Evolutionary conservation across 2,329 filamentous ascomycete genomes (phyloP).

Genomic region (Tolypocladium nubicola): DNA sequence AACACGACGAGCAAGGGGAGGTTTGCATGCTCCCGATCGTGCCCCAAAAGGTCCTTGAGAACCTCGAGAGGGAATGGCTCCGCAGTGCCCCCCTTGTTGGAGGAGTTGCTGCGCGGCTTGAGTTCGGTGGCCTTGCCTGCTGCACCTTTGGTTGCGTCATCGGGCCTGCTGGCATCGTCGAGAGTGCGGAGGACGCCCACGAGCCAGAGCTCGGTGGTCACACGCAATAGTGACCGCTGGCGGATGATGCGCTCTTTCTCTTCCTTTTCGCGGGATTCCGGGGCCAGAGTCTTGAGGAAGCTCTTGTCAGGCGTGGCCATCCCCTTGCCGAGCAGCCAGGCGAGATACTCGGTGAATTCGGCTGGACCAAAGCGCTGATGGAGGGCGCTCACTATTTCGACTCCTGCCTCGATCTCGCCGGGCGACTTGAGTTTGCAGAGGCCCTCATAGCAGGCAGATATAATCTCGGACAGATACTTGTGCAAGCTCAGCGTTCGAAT

Average conservation of each 20-base stretch:
- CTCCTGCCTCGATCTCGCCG: constrained; percentile 82
- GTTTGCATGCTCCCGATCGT: constrained; percentile 88
- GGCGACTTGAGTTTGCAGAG: constrained; percentile 84
- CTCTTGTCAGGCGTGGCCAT: constrained; percentile 85
- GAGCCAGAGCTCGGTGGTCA: constrained; percentile 94
- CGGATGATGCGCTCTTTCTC: constrained; percentile 86
- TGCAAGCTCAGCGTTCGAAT: constrained; percentile 83
- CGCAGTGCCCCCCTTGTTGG: constrained; percentile 50
- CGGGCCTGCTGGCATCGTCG: constrained; percentile 51
- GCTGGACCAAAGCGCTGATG: constrained; percentile 87
- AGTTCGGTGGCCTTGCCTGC: constrained; percentile 52
- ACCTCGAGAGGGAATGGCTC: constrained; percentile 96
- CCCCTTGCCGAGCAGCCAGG: constrained; percentile 85
- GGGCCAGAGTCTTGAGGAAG: constrained; percentile 63
- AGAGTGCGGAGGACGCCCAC: constrained; percentile 79
- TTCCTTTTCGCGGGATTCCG: constrained; percentile 83
- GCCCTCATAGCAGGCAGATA: constrained; percentile 90
- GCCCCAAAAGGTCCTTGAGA: constrained; percentile 88
- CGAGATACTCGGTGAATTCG: constrained; percentile 85
- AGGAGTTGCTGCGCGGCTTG: constrained; percentile 39
- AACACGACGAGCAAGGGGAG: constrained; percentile 87
- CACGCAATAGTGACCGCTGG: constrained; percentile 75
- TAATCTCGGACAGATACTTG: constrained; percentile 95
- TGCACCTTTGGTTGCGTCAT: constrained; percentile 51
- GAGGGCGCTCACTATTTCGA: constrained; percentile 88